Evolutionary conservation across 371 early-diverging fungal species (phyloP).

Genomic region (Racocetra persica): DNA sequence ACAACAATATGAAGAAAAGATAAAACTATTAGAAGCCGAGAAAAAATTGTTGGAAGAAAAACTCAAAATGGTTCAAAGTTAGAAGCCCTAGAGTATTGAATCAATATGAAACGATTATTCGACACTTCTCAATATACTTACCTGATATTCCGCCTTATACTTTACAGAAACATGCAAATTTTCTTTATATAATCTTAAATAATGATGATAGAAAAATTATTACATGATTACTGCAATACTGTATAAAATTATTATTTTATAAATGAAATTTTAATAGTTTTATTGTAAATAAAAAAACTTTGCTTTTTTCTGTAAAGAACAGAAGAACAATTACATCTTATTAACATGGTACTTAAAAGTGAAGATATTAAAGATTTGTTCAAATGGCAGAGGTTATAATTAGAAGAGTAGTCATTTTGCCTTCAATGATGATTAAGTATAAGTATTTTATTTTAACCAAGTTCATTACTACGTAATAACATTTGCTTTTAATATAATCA

Average conservation of each 20-base stretch:
- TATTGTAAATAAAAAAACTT: no score
- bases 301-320: no score
- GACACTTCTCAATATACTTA: constrained; percentile 25
- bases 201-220: no score
- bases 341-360: constrained; percentile 59
- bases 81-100: constrained; percentile 56
- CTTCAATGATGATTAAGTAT: no score
- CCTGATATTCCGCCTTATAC: constrained; percentile 48
- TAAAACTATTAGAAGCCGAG: constrained; percentile 58
- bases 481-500: no score
- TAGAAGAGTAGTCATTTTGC: constrained; percentile 72
- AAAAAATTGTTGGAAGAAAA: constrained; percentile 54
- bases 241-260: no score
- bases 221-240: no score
- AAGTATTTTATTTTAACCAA: no score
- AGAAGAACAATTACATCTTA: constrained; percentile 58
- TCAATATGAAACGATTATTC: constrained; percentile 59
- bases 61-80: constrained; percentile 57
- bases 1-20: constrained; percentile 64
- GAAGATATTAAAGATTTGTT: constrained; percentile 72
- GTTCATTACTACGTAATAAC: no score
- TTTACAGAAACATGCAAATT: no score
- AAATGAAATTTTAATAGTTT: no score
- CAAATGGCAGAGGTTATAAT: constrained; percentile 78
- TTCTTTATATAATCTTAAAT: no score